Base-by-base conservation (phyloP, 768 basidiomycete species). In the Auriscalpium orientale region DNA sequence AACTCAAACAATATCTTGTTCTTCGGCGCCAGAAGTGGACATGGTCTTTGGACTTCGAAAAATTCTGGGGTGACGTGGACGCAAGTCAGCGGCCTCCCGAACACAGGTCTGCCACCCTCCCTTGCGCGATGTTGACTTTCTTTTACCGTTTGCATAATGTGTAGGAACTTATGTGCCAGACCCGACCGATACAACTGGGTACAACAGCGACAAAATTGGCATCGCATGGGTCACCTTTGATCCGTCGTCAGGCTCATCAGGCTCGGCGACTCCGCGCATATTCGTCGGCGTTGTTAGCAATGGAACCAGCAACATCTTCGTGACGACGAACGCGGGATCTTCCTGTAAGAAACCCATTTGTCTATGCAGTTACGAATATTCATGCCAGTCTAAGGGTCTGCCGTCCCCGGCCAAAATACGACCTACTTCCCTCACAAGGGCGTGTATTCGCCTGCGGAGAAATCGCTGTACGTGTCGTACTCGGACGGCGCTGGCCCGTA, bases 161-260 rank as follows among this genome's bases (percentile, higher is more conserved):
- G 1, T 45, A 82, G 81, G 82, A 5, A 78, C 77, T 2, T 84
- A 76, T 55, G 70, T 79, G 11, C 75, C 78, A 0, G 79, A 83
- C 60, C 71, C 79, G 0, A 72, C 77, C 9, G 82, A 83, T 57
- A 71, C 74, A 11, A 74, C 61, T n/a, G 71, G 69, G 4, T 71
- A 68, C 62, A 68, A 70, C 56, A 70, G 58, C 68, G 72, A 74
- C 59, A 68, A 66, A 40, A 66, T 71, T 35, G 73, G 73, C 40
- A 74, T 85, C 52, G 67, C 82, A n/a, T 86, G 79, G 76, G 80
- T 86, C 35, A 84, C 82, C 0, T 84, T 85, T 60, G 83, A 85
- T 61, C 70, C 76, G 45, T 75, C 81, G 7, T 78, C 82, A n/a
- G 81, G 82, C 7, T 68, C 73, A 2, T 71, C 73, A 28, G 82